Evolutionary conservation across 2,329 filamentous ascomycete genomes (phyloP), one percentile per base, ranked within the genome.

Genomic region (Rachicladosporium sp.): DNA sequence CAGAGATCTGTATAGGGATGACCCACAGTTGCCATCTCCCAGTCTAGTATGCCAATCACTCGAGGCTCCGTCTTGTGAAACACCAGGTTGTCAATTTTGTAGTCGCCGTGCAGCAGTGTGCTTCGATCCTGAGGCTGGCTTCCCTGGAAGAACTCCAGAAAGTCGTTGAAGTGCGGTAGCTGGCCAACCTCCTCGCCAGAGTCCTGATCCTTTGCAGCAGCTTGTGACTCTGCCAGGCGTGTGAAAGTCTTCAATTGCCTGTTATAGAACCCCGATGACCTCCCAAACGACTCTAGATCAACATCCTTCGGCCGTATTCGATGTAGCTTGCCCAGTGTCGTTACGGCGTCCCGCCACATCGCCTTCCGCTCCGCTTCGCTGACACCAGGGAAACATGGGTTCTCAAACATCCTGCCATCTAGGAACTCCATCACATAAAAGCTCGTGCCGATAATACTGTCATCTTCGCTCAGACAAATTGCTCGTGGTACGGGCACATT

Each of bases 361-460:
- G 74, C 73, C 19, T 66, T 75, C 44, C 88, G 73, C 48, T 91
- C 81, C 31, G 68, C 68, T 0, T 79, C 62, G 12, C 69, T 69
- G 8, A 83, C 73, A 6, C 67, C 80, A 2, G 84, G 86, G 58
- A 94, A 79, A 13, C 78, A 68, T 35, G 85, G 80, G 61, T 95
- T 84, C 54, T 87, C 83, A 54, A 94, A 83, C 62, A 93, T 91
- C 52, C 88, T 78, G 10, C 88, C 88, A 56, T 91, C 83, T 43
- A 94, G 69, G 57, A 89, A 94, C 59, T 85, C 78, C 88, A 95
- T 95, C 53, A 95, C 78, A 64, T 95, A 95, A 59, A 95, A 95
- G 3, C 86, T 76, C 7, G 86, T 94, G 39, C 86, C 88, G 47
- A 95, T 69, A 30, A 94, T 70, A 41, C 62, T 64, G 29, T 69